Evolutionary conservation across 306 rosid genomes (phyloP).

Genomic region (Trifolium pratense): DNA sequence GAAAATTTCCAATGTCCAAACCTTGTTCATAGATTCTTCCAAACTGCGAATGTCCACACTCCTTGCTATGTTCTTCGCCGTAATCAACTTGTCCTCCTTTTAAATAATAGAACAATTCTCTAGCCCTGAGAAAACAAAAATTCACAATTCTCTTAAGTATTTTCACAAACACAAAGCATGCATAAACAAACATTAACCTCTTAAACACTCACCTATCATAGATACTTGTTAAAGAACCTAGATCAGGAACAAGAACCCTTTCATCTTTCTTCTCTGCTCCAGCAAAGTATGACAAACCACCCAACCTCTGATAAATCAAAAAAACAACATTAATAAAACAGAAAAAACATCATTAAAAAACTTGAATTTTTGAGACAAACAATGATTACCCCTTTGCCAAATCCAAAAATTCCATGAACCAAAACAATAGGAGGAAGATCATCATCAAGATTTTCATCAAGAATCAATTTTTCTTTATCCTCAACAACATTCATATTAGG

Average conservation of each 20-base stretch:
- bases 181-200: not conserved
- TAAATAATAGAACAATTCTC: slow-evolving; percentile 92
- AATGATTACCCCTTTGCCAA: slow-evolving; percentile 84
- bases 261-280: slow-evolving; percentile 99
- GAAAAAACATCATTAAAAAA: not conserved
- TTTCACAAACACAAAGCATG: not conserved
- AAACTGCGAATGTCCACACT: slow-evolving; percentile 82
- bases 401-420: slow-evolving; percentile 96
- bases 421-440: slow-evolving; percentile 87
- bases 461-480: slow-evolving; percentile 17
- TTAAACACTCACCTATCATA: slow-evolving; percentile 65
- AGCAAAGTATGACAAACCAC: slow-evolving; percentile 84
- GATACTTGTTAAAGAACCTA: slow-evolving; percentile 91
- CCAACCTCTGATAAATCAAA: slow-evolving; percentile 66
- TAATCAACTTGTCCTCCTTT: slow-evolving; percentile 97
- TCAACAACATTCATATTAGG: slow-evolving; percentile 43
- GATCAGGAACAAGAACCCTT: slow-evolving; percentile 96
- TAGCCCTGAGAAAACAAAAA: slow-evolving; percentile 62
- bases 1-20: slow-evolving; percentile 35
- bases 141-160: not conserved
- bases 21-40: slow-evolving; percentile 85
- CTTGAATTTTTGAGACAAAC: not conserved
- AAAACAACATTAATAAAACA: slow-evolving; percentile 13
- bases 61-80: slow-evolving; percentile 92
- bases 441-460: not conserved